A percentile compares a stretch with the other conserved stretches of the same genome.
These are phyloP conservation scores for Pugionium dolabratum DNA, from an alignment of 345 rosid genomes.

Conservation along the genomic window DNA sequence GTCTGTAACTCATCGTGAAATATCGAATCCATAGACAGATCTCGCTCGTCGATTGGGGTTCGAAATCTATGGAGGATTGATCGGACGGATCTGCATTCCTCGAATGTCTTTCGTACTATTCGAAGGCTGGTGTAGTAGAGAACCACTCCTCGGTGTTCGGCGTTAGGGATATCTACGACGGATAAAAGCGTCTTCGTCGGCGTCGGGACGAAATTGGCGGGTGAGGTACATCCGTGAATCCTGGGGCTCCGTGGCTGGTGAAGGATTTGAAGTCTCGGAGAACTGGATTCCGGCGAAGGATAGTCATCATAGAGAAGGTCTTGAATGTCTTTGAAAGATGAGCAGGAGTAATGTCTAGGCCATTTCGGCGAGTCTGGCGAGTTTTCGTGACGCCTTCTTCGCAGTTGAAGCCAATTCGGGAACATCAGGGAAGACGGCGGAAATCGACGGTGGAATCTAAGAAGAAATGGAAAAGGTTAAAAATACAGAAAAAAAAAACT, in stretches of 20 bases:
- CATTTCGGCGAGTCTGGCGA: slow-evolving; percentile 16
- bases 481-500: too few relatives aligned
- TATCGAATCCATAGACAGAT: slow-evolving; percentile 63
- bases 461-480: neutral
- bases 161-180: slow-evolving; percentile 24
- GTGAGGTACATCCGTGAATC: slow-evolving; percentile 38
- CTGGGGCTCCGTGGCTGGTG: slow-evolving; percentile 61
- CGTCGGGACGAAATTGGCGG: slow-evolving; percentile 31
- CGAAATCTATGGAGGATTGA: slow-evolving; percentile 59
- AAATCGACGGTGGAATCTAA: neutral
- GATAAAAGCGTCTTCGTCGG: slow-evolving; percentile 11
- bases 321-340: slow-evolving; percentile 61
- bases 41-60: slow-evolving; percentile 71
- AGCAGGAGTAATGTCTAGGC: slow-evolving; percentile 45
- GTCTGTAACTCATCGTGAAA: slow-evolving; percentile 58
- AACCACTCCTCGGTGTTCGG: slow-evolving; percentile 50
- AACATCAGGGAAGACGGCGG: slow-evolving; percentile 40
- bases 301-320: slow-evolving; percentile 35
- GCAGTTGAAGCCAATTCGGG: slow-evolving; percentile 50
- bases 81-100: slow-evolving; percentile 61
- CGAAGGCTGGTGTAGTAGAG: slow-evolving; percentile 81
- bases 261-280: slow-evolving; percentile 49
- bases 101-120: slow-evolving; percentile 69
- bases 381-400: neutral
- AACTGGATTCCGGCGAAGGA: slow-evolving; percentile 19